Conservation (phyloP, 495 filamentous ascomycete species). For the Penicillium odoratum region DNA sequence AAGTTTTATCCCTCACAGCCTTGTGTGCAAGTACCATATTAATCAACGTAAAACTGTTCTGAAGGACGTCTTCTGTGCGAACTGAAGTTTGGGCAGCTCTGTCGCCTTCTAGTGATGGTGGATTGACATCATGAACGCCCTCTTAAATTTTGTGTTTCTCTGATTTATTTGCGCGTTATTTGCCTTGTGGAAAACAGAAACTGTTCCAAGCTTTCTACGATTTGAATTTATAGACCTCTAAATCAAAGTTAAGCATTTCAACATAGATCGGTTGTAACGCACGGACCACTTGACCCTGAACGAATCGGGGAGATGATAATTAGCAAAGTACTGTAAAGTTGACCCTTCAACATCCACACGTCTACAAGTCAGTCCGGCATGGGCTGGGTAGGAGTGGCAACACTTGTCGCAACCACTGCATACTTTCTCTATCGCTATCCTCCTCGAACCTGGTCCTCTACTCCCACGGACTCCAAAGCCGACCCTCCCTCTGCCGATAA, state of each 20-base stretch:
- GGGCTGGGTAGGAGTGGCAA: slow-evolving; percentile 41
- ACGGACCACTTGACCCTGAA: slow-evolving; percentile 19
- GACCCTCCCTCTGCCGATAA: slow-evolving; percentile 17
- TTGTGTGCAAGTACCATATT: slow-evolving; percentile 21
- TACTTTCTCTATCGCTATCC: slow-evolving; percentile 36
- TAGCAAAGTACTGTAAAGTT: neutral
- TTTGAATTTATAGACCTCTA: neutral
- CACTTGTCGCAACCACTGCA: slow-evolving; percentile 31
- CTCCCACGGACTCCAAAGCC: slow-evolving; percentile 25
- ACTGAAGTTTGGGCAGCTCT: slow-evolving; percentile 1
- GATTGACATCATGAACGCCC: slow-evolving; percentile 31
- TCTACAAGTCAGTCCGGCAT: slow-evolving; percentile 21
- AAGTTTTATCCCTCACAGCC: slow-evolving; percentile 24
- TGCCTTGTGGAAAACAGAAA: neutral
- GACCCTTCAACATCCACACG: neutral
- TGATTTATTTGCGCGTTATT: neutral
- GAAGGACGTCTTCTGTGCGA: neutral
- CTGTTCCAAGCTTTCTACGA: too few relatives aligned
- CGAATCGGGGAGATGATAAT: slow-evolving; percentile 15
- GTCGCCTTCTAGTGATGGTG: slow-evolving; percentile 21
- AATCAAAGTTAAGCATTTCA: neutral
- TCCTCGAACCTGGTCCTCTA: slow-evolving; percentile 22
- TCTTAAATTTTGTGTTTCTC: neutral
- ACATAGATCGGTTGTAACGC: slow-evolving; percentile 16
- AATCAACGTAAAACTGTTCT: neutral